Base-by-base conservation (phyloP, 139 green algal species). In the Chlamydomonas schloesseri region DNA sequence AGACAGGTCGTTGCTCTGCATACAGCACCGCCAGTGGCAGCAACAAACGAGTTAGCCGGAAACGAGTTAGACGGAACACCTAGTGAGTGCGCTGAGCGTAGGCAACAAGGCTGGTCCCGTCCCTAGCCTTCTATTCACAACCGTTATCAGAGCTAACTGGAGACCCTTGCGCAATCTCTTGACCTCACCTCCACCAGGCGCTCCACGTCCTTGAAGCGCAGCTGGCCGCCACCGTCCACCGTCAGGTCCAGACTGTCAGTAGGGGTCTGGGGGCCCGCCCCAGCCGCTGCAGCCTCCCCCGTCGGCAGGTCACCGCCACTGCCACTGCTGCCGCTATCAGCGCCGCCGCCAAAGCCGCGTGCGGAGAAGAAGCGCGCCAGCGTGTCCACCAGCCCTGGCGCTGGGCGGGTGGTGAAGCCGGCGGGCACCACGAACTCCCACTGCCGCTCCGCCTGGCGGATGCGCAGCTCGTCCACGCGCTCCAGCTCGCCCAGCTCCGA, bases 391-490 rank as follows among this genome's bases (percentile, higher is more conserved):
- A 91, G 64, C 1, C 65, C 62, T 4, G 76, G 60, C 47, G 34
- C 55, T 0, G 81, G 86, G 28, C 89, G 86, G 21, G 94, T 95
- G 73, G 91, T 93, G 87, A 97, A 97, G 77, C 92, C 93, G 33
- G 86, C 68, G 14, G 94, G 95, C 46, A 91, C 76, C 28, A 96
- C 89, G 31, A 96, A 91, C 86, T 95, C 90, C 81, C 88, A 93
- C 83, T 92, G 89, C 88, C 94, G 91, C 88, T 96, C 92, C 47
- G 88, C 73, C 67, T 82, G 62, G 18, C 90, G 86, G 29, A 93
- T 92, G 50, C 97, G 93, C 83, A 99, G 94, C 88, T 99, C 97
- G 31, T 96, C 89, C 46, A 95, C 97, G 15, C 95, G 91, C 72
- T 96, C 84, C 3, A 94, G 36, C 50, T 93, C 88, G n/a, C 95